phyloP scores from a whole-genome alignment of 768 basidiomycete species.

The Tylopilus intermedius region DNA sequence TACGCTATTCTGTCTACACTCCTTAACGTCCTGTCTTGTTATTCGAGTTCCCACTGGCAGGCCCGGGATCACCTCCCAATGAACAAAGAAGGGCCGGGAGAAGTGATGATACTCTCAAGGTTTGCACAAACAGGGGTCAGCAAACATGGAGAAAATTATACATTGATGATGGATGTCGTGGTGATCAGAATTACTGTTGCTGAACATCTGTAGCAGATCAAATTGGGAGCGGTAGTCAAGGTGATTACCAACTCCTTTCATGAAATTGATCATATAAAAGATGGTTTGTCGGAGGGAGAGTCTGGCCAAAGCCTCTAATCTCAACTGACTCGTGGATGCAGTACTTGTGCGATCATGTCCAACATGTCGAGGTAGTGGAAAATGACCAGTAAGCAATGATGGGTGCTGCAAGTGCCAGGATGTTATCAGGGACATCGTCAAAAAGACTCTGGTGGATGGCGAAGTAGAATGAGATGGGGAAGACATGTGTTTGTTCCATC shows the following conservation, averaged over 20 bases:
- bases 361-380: constrained; percentile 80
- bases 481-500: constrained; percentile 35
- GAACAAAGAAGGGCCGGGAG: constrained; percentile 57
- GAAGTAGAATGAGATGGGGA: constrained; percentile 54
- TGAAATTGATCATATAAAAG: too few species aligned
- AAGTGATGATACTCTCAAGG: too few species aligned
- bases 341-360: constrained; percentile 75
- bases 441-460: constrained; percentile 43
- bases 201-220: too few species aligned
- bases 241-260: too few species aligned
- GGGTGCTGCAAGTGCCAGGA: constrained; percentile 69
- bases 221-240: too few species aligned
- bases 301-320: constrained; percentile 35
- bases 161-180: too few species aligned
- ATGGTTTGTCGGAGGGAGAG: too few species aligned
- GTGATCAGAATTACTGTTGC: too few species aligned
- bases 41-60: constrained; percentile 66
- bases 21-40: constrained; percentile 64
- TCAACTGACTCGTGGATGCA: constrained; percentile 87
- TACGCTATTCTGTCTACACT: constrained; percentile 38
- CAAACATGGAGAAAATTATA: too few species aligned
- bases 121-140: too few species aligned
- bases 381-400: constrained; percentile 79
- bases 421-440: constrained; percentile 59
- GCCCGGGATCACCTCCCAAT: constrained; percentile 87